Evolutionary conservation across 495 filamentous ascomycete genomes (phyloP), one percentile per base, ranked within the genome.

Genomic region (Penicillium malachiteum): DNA sequence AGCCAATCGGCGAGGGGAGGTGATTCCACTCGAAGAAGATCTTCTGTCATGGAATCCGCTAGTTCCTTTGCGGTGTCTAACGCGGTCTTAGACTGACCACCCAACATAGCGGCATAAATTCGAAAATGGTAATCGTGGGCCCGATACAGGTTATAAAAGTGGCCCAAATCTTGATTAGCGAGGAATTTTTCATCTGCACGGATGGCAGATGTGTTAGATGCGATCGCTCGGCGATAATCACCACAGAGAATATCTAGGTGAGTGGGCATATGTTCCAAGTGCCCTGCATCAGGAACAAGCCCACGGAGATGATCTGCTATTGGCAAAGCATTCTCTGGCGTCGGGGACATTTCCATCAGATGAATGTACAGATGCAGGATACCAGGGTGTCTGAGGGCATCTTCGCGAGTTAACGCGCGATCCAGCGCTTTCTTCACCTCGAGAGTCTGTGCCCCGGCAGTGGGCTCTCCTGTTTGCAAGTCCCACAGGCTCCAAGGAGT

Each of bases 1-100:
- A 90, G 65, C 85, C 86, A 90, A 60, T 89, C 84, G 0, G 86
- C 86, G 81, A 90, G 84, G 0, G 86, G 86, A 7, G 87, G 86
- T 0, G 82, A 85, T 57, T 81, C 61, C 17, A 86, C 69, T 2
- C 81, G 78, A 0, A 89, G 73, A n/a, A 90, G 57, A 0, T 75
- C 70, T 34, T 87, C 84, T 0, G 86, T 75, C 13, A 90, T 68
- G 0, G 79, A 75, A 1, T 55, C 54, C 55, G 85, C 85, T 12
- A 88, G 69, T 26, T 70, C 60, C 0, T 58, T 47, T 0, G 78
- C 76, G 0, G 83, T 84, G 12, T 85, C 77, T 5, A 90, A 62
- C 0, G 85, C 80, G 13, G 83, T 71, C 16, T 70, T 54, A 2
- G 70, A 84, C 62, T 83, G 79, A 0, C 81, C 87, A 0, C 83